phyloP scores from a whole-genome alignment of 2,329 filamentous ascomycete genomes.

The Zopfia rhizophila region DNA sequence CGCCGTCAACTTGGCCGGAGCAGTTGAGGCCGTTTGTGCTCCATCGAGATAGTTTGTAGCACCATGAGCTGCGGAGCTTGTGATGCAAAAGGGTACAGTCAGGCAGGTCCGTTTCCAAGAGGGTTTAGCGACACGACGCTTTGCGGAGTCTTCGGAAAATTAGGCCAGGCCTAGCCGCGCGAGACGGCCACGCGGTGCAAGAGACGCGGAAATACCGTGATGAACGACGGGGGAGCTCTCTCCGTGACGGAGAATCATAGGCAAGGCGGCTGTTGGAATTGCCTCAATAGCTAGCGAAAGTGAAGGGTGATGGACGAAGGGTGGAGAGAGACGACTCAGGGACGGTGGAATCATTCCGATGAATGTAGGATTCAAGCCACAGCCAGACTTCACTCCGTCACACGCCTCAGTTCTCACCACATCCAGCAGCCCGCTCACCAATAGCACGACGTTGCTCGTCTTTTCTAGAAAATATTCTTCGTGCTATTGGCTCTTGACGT shows the following conservation, averaged over 20 bases:
- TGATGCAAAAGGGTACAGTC: constrained; percentile 19
- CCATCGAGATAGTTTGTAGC: constrained; percentile 36
- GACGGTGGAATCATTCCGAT: constrained; percentile 1
- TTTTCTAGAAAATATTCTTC: constrained; percentile 9
- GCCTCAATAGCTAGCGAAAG: constrained; percentile 7
- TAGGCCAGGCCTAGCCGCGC: constrained; percentile 26
- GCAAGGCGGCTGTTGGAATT: constrained; percentile 17
- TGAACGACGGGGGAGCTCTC: constrained; percentile 28
- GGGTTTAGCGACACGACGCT: constrained; percentile 29
- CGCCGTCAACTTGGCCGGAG: constrained; percentile 37
- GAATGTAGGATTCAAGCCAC: constrained; percentile 2
- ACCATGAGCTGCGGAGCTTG: constrained; percentile 30
- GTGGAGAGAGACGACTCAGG: not conserved
- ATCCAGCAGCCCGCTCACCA: too few species aligned
- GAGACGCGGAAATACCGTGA: constrained; percentile 24
- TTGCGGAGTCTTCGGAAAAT: constrained; percentile 32
- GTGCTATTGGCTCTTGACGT: constrained; percentile 1
- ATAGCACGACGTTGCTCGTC: constrained; percentile 6
- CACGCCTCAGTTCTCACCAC: too few species aligned
- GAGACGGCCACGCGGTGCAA: constrained; percentile 17
- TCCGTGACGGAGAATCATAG: constrained; percentile 32
- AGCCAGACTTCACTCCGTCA: not conserved
- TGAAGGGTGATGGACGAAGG: not conserved
- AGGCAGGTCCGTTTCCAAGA: constrained; percentile 33
- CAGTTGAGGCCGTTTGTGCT: constrained; percentile 37